A percentile compares a stretch with the other conserved stretches of the same genome.
phyloP scores from a whole-genome alignment of 164 flowering plant species.

The Brasenia schreberi region DNA sequence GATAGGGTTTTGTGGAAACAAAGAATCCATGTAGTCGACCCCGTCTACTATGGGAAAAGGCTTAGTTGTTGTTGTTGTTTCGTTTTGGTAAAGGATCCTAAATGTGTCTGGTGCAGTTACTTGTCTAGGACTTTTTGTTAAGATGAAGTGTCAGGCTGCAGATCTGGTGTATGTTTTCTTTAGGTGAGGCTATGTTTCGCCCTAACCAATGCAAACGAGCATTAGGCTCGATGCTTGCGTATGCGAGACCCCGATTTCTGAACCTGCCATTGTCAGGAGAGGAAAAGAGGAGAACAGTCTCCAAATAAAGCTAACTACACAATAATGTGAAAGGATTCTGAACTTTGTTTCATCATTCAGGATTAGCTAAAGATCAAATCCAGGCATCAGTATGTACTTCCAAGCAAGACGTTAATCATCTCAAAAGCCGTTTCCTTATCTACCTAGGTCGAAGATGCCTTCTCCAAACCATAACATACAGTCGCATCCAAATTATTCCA shows the following conservation, averaged over 20 bases:
- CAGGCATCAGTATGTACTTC: neutral
- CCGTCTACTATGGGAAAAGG: no score
- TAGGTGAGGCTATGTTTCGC: neutral
- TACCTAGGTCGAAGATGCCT: neutral
- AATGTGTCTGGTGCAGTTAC: no score
- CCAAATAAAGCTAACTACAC: neutral
- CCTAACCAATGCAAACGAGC: neutral
- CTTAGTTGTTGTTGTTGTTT: no score
- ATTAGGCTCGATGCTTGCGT: neutral
- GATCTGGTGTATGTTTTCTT: neutral
- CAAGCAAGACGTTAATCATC: neutral
- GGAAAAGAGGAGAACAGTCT: neutral
- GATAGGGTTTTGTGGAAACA: no score
- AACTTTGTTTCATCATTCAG: neutral
- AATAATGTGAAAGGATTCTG: neutral
- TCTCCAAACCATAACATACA: neutral
- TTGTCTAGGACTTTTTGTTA: no score
- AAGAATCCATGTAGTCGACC: no score
- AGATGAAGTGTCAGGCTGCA: neutral
- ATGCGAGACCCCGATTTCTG: no score
- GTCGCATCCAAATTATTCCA: neutral
- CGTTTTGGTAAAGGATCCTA: no score
- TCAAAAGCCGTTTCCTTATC: neutral
- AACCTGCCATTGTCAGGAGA: no score
- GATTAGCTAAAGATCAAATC: neutral